These are phyloP conservation scores for Barnettozyma californica DNA, from an alignment of 805 yeast genomes.

Conservation along the genomic window DNA sequence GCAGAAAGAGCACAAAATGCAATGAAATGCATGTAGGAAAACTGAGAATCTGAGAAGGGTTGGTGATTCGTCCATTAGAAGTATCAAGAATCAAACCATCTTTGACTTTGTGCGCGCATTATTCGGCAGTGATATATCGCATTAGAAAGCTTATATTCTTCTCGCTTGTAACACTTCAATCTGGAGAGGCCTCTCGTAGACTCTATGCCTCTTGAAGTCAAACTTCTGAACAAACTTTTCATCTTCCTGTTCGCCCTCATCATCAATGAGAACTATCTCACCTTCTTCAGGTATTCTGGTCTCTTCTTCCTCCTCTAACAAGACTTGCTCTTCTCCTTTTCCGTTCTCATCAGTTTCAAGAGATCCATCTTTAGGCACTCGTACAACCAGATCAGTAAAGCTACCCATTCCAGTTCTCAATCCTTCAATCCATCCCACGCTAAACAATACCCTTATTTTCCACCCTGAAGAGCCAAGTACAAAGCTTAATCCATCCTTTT, in stretches of 20 bases:
- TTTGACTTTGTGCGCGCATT: no score
- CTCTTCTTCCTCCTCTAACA: constrained; percentile 12
- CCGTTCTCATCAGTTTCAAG: background rate
- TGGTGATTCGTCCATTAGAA: no score
- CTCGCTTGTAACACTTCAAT: constrained; percentile 18
- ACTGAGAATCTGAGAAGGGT: no score
- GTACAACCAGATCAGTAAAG: constrained; percentile 9
- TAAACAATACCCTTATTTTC: constrained; percentile 14
- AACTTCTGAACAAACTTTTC: constrained; percentile 17
- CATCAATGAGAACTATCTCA: constrained; percentile 1
- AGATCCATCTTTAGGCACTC: constrained; percentile 9
- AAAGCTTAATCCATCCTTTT: constrained; percentile 1
- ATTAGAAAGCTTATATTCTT: background rate
- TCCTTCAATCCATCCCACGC: constrained; percentile 10
- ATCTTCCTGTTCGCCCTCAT: constrained; percentile 6
- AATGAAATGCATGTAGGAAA: no score
- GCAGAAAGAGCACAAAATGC: no score
- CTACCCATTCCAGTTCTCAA: background rate
- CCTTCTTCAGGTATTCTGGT: constrained; percentile 19
- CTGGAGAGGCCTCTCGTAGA: constrained; percentile 15
- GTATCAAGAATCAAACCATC: no score
- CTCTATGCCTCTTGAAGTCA: constrained; percentile 13
- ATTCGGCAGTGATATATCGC: no score
- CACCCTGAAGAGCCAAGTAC: constrained; percentile 12
- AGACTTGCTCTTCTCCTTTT: background rate